phyloP scores from a whole-genome alignment of 2,329 filamentous ascomycete species.

The Simplicillium sp. region DNA sequence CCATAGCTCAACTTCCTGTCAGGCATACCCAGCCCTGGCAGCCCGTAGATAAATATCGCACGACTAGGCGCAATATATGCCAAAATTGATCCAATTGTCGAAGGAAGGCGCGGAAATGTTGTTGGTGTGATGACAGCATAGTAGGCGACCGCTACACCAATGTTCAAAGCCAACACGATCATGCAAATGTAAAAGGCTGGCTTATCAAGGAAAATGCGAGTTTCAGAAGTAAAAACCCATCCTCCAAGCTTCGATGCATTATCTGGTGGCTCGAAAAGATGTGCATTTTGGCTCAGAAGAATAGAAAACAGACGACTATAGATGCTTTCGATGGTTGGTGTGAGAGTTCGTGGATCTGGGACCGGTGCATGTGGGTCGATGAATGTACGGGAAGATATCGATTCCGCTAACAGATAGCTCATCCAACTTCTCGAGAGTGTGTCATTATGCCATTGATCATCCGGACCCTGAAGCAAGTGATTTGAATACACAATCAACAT shows the following conservation, averaged over 20 bases:
- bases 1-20: slow-evolving; percentile 35
- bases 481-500: slow-evolving; percentile 7
- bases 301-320: slow-evolving; percentile 16
- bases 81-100: slow-evolving; percentile 35
- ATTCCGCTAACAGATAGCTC: slow-evolving; percentile 32
- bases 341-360: slow-evolving; percentile 11
- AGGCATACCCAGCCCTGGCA: background rate
- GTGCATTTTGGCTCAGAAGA: slow-evolving; percentile 29
- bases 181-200: slow-evolving; percentile 35
- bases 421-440: slow-evolving; percentile 31
- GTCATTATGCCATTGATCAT: slow-evolving; percentile 36
- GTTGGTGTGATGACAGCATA: slow-evolving; percentile 30
- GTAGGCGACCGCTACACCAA: slow-evolving; percentile 28
- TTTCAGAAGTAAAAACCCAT: slow-evolving; percentile 12
- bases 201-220: slow-evolving; percentile 36
- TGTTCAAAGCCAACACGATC: slow-evolving; percentile 30
- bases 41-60: slow-evolving; percentile 14
- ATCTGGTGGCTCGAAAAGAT: slow-evolving; percentile 21
- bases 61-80: slow-evolving; percentile 37
- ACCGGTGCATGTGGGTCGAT: slow-evolving; percentile 18
- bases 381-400: slow-evolving; percentile 15
- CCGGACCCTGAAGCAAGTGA: background rate
- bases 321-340: slow-evolving; percentile 9
- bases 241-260: too few species aligned
- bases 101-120: slow-evolving; percentile 41